Percentiles rank a stretch among this genome's conserved stretches.
Evolutionary conservation across 2,329 filamentous ascomycete species (phyloP).

Genomic region (Epicoccum nigrum): DNA sequence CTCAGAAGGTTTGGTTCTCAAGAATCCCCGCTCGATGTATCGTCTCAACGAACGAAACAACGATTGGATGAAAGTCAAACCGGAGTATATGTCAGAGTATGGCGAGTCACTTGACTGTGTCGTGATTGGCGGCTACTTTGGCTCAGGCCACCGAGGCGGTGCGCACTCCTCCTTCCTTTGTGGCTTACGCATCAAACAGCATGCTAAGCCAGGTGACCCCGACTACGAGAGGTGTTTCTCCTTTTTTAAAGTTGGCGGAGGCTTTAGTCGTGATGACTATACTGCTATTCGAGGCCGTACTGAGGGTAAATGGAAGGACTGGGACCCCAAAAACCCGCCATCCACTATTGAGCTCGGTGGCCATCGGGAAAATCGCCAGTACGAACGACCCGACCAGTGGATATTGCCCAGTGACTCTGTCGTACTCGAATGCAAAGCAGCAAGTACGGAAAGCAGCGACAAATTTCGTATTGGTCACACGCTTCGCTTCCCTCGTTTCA

Average conservation of each 20-base stretch:
- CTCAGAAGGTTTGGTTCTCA: conserved; percentile 89
- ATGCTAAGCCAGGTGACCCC: conserved; percentile 61
- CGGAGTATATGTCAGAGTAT: conserved; percentile 97
- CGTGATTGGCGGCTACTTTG: conserved; percentile 91
- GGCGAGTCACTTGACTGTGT: conserved; percentile 91
- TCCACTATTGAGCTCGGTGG: conserved; percentile 82
- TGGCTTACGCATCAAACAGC: conserved; percentile 76
- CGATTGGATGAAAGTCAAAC: conserved; percentile 98
- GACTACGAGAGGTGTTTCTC: conserved; percentile 81
- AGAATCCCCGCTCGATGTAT: conserved; percentile 89
- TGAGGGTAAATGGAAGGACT: conserved; percentile 88
- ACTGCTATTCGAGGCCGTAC: conserved; percentile 80
- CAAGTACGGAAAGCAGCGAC: conserved; percentile 75
- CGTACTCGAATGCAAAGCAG: conserved; percentile 87
- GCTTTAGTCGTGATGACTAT: conserved; percentile 85
- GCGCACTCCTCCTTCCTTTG: conserved; percentile 87
- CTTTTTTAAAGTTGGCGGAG: conserved; percentile 99
- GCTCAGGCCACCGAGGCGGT: conserved; percentile 83
- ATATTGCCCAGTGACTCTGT: conserved; percentile 88
- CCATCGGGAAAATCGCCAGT: conserved; percentile 66
- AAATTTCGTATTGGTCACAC: conserved; percentile 79
- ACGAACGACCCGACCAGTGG: conserved; percentile 88
- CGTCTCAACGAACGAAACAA: conserved; percentile 87
- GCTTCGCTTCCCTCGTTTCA: conserved; percentile 89
- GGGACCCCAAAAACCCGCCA: conserved; percentile 79